Base-by-base conservation (phyloP, 805 yeast genomes). In the Kodamaea sagamina region DNA sequence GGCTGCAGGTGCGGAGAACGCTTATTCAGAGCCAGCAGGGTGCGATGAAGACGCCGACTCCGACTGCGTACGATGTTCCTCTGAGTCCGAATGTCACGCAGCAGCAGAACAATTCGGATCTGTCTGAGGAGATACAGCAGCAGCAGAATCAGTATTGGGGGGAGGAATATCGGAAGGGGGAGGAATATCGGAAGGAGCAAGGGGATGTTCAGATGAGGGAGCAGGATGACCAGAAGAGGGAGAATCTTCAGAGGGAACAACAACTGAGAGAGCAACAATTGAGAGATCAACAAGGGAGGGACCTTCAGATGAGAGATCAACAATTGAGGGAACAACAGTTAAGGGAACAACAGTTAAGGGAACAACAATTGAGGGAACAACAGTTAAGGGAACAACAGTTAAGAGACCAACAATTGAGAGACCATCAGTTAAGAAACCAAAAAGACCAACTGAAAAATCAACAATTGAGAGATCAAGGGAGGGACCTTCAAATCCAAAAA, bases 11-110 rank as follows among this genome's bases (percentile, higher is more conserved):
- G 5, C 45, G 56, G 36, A 53, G 57, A 29, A 51, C 47, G 34
- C 42, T 54, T 8, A 29, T 29, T 10, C 34, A 29, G 18, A 29
- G 17, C 34, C 49, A 41, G 36, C 53, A 47, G 17, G 37, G 36
- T 26, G 41, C 47, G 39, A 46, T 48, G 44, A 68, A 65, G 34
- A 69, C 75, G 7, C 74, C 74, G 3, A 65, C 74, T 1, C 72
- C 72, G 8, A 25, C 62, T 65, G 50, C 66, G 10, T 68, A 63
- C 53, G 75, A 69, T 16, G 62, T 69, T 6, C 75, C 75, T 5
- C 60, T 64, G 18, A 62, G 69, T 43, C 75, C 75, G 18, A 64
- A 58, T 36, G 57, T 58, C 24, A 60, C 60, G 40, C 61, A 50
- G 7, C 67, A 62, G 35, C 25, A 35, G 11, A 65, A 66, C 47